Percentiles rank a stretch among this genome's conserved stretches.
These are phyloP conservation scores for Sporisorium scitamineum DNA, from an alignment of 1,284 basidiomycete genomes.

Conservation along the genomic window DNA sequence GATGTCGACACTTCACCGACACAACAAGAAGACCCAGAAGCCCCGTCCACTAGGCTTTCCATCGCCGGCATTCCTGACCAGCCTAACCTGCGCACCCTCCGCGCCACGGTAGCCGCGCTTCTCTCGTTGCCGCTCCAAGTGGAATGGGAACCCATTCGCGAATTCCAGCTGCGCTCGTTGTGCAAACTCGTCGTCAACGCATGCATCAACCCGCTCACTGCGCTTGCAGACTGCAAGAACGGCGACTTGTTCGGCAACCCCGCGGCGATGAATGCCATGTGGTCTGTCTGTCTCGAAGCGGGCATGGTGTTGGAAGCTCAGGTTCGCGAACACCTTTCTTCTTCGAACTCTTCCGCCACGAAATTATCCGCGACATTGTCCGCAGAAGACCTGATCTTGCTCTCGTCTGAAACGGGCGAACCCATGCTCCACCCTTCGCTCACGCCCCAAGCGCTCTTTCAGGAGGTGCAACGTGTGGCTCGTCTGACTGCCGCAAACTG, in stretches of 20 bases:
- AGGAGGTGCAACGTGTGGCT: conserved; percentile 55
- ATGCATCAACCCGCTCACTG: conserved; percentile 88
- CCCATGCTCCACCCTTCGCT: conserved; percentile 57
- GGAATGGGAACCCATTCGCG: conserved; percentile 78
- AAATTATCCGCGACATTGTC: neutral
- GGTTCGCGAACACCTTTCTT: conserved; percentile 48
- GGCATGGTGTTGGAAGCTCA: conserved; percentile 58
- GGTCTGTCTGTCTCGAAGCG: conserved; percentile 57
- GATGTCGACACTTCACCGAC: conserved; percentile 11
- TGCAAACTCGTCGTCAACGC: conserved; percentile 87
- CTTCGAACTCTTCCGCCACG: neutral
- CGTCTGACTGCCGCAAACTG: conserved; percentile 57
- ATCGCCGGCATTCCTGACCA: conserved; percentile 52
- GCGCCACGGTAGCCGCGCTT: conserved; percentile 54
- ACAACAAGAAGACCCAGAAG: conserved; percentile 16
- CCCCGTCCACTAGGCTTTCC: conserved; percentile 43
- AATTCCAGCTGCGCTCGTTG: conserved; percentile 80
- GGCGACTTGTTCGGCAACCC: conserved; percentile 73
- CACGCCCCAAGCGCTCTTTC: conserved; percentile 52
- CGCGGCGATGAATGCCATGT: conserved; percentile 58
- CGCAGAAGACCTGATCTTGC: conserved; percentile 27
- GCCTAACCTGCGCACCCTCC: conserved; percentile 46
- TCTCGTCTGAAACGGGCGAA: conserved; percentile 37
- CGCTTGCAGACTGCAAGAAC: conserved; percentile 83
- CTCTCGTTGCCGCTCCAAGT: conserved; percentile 63